Evolutionary conservation across 441 rosid species (phyloP).

Genomic region (Kokia cookei): DNA sequence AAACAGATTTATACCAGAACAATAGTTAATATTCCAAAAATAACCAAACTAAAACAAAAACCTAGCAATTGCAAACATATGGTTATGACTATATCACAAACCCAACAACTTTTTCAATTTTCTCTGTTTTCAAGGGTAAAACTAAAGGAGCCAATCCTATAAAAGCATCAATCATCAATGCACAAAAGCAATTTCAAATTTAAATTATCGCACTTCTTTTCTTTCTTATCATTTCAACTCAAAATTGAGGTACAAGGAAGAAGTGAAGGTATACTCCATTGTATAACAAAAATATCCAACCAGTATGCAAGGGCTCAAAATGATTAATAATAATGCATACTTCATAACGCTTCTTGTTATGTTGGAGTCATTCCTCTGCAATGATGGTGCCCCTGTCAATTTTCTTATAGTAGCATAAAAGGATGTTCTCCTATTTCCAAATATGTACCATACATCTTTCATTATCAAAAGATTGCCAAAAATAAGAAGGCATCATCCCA

Average conservation of each 20-base stretch:
- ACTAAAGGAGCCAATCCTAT: background rate
- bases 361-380: background rate
- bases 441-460: constrained; percentile 3
- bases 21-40: background rate
- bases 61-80: background rate
- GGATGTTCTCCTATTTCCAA: background rate
- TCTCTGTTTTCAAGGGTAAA: background rate
- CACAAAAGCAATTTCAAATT: background rate
- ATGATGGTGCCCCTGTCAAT: background rate
- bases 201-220: background rate
- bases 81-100: background rate
- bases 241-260: background rate
- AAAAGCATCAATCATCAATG: background rate
- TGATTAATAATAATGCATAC: background rate
- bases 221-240: background rate
- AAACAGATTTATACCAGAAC: background rate
- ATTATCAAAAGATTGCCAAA: constrained; percentile 5
- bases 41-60: background rate
- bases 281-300: background rate
- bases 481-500: background rate
- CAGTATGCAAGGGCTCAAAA: background rate
- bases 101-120: background rate
- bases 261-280: background rate
- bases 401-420: background rate
- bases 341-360: background rate